Evolutionary conservation across 306 rosid species (phyloP).

Genomic region (Cotoneaster glaucophyllus): DNA sequence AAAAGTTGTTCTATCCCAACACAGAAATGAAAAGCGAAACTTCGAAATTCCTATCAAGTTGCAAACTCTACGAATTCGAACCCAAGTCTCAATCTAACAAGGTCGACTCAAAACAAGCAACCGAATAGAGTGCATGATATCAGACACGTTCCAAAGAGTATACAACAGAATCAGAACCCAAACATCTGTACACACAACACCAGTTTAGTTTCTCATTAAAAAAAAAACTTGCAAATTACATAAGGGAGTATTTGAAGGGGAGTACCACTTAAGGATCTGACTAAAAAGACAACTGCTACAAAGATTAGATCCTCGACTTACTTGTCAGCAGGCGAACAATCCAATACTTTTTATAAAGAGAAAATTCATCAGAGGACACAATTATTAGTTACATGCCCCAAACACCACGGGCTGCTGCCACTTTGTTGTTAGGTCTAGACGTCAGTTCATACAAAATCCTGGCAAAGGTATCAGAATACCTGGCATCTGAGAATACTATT

Average conservation of each 20-base stretch:
- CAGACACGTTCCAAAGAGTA: not conserved
- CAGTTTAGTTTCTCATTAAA: not conserved
- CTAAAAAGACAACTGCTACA: conserved; percentile 7
- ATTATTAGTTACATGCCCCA: conserved; percentile 82
- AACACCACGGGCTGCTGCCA: conserved; percentile 78
- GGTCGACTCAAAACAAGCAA: not conserved
- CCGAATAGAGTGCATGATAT: too few relatives aligned
- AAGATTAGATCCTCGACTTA: conserved; percentile 23
- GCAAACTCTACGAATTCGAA: not conserved
- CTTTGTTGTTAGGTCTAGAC: conserved; percentile 77
- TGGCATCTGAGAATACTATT: conserved; percentile 68
- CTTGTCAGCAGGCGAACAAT: conserved; percentile 3
- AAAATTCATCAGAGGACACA: not conserved
- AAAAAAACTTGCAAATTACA: not conserved
- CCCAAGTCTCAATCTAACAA: not conserved
- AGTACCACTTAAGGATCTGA: not conserved
- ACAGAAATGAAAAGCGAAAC: not conserved
- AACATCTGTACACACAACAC: not conserved
- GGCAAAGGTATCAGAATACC: conserved; percentile 79
- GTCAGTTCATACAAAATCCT: conserved; percentile 91
- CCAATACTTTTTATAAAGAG: conserved; percentile 4
- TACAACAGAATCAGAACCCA: not conserved
- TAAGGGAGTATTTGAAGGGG: not conserved
- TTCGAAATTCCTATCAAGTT: too few relatives aligned
- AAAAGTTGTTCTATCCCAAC: not conserved